These are phyloP conservation scores for Cystobasidiaceae sp. DNA, from an alignment of 1,284 basidiomycete species.

Conservation along the genomic window DNA sequence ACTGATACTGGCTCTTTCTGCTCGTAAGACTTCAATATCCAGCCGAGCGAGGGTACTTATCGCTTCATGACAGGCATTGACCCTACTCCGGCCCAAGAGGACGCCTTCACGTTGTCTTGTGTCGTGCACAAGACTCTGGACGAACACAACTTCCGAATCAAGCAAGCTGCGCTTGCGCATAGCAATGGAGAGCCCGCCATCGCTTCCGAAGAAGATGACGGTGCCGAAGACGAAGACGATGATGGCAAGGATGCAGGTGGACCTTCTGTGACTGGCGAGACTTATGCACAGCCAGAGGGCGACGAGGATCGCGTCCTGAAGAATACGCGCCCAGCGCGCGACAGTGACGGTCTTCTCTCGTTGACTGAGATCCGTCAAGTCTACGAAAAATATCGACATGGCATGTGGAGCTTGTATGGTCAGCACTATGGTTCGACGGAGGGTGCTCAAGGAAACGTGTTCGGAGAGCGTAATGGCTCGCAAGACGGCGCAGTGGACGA, in stretches of 20 bases:
- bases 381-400: conserved; percentile 44
- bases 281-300: conserved; percentile 34
- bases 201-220: conserved; percentile 35
- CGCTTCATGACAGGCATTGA: conserved; percentile 60
- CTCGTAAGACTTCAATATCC: conserved; percentile 87
- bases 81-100: conserved; percentile 56
- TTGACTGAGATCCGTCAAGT: conserved; percentile 58
- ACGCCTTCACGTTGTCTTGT: conserved; percentile 59
- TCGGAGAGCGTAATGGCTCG: conserved; percentile 6
- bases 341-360: conserved; percentile 67
- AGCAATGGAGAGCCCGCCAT: conserved; percentile 35
- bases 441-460: conserved; percentile 1
- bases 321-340: conserved; percentile 61
- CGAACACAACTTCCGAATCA: conserved; percentile 51
- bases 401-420: conserved; percentile 17
- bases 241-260: conserved; percentile 28
- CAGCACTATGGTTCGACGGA: not conserved
- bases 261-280: conserved; percentile 38
- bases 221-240: conserved; percentile 56
- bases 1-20: not conserved
- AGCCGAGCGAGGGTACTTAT: conserved; percentile 79
- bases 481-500: not conserved
- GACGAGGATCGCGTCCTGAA: conserved; percentile 70
- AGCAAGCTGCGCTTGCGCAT: no score
- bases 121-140: conserved; percentile 79